A percentile compares a stretch with the other conserved stretches of the same genome.
Conservation (phyloP, 1,139 yeast species). For the Tardiomyces depauwii region DNA sequence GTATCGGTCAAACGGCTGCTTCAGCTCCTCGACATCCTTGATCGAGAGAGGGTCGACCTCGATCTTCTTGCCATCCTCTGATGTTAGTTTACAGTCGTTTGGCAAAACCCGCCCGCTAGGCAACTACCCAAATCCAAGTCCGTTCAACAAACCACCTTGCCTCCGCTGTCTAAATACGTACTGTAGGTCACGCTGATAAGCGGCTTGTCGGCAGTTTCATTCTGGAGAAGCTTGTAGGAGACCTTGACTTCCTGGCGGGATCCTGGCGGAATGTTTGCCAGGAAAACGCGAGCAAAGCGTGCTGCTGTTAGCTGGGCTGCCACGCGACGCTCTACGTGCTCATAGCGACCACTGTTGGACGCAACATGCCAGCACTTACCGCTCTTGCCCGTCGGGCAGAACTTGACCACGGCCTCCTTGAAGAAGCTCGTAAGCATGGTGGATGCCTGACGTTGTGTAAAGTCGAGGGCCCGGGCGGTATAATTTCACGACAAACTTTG, state of each 20-base stretch:
- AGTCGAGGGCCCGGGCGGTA: too few relatives aligned
- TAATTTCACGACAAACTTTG: too few relatives aligned
- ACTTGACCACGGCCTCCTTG: slow-evolving; percentile 62
- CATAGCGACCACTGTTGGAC: too few relatives aligned
- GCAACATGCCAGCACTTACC: too few relatives aligned
- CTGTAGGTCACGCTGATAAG: slow-evolving; percentile 61
- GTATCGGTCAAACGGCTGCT: slow-evolving; percentile 38
- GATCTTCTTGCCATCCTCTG: slow-evolving; percentile 62
- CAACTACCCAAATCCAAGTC: too few relatives aligned
- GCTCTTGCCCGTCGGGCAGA: slow-evolving; percentile 65
- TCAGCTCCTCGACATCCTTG: slow-evolving; percentile 27
- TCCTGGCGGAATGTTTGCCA: slow-evolving; percentile 65
- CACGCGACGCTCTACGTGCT: too few relatives aligned
- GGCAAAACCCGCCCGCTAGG: too few relatives aligned
- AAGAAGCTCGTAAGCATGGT: slow-evolving; percentile 78
- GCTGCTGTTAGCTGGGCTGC: slow-evolving; percentile 37
- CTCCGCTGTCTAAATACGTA: slow-evolving; percentile 21
- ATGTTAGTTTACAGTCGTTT: slow-evolving; percentile 7
- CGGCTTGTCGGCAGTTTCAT: slow-evolving; percentile 37
- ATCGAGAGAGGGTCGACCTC: slow-evolving; percentile 49
- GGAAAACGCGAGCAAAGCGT: slow-evolving; percentile 67
- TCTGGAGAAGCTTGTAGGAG: slow-evolving; percentile 19
- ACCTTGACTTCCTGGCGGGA: slow-evolving; percentile 20
- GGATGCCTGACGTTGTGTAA: neutral
- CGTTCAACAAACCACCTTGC: too few relatives aligned